Evolutionary conservation across 106 monocot genomes (phyloP).

Genomic region (Platanthera zijinensis): DNA sequence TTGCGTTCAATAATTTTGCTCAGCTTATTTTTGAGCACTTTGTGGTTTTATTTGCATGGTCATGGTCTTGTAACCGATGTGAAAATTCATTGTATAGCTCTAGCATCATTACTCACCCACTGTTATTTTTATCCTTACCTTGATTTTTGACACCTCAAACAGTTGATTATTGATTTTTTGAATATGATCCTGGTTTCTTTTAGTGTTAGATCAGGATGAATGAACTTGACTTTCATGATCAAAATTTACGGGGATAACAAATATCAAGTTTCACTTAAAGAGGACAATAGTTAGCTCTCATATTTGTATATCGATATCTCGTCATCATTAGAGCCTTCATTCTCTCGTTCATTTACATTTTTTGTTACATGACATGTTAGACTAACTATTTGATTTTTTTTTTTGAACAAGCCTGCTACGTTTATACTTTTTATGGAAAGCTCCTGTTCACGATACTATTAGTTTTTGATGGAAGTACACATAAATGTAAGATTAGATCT

Average conservation of each 20-base stretch:
- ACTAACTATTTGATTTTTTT: no score
- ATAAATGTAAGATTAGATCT: neutral
- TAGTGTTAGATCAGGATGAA: no score
- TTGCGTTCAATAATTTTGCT: neutral
- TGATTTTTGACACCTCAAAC: neutral
- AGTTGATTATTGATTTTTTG: neutral
- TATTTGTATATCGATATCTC: neutral
- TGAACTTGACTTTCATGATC: no score
- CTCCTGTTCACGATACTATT: neutral
- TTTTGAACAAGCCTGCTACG: no score
- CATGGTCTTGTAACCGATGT: neutral
- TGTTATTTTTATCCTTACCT: neutral
- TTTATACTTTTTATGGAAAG: no score
- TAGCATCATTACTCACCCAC: neutral
- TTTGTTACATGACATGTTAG: no score
- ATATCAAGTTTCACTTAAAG: no score
- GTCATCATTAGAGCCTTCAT: no score
- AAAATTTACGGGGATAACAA: no score
- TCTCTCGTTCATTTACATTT: no score
- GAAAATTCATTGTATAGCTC: neutral
- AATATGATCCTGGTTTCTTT: neutral
- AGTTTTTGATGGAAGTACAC: neutral
- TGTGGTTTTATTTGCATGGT: neutral
- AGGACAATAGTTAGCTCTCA: neutral
- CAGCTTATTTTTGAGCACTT: neutral